phyloP scores from a whole-genome alignment of 139 green algal genomes.

The Volvox reticuliferus region DNA sequence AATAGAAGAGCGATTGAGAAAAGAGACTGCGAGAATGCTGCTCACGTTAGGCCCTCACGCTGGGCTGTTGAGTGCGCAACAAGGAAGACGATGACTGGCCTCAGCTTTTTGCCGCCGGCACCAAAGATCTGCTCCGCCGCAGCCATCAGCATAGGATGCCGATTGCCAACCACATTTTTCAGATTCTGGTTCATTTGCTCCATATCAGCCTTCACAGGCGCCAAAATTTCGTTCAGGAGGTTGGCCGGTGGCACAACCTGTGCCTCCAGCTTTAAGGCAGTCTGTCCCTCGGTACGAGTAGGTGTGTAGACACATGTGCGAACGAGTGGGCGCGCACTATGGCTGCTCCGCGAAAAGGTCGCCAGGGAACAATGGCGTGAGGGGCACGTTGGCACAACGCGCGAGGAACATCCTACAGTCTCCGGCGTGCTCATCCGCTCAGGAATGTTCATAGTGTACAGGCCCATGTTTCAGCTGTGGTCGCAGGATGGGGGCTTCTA shows the following conservation, averaged over 20 bases:
- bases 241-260: slow-evolving; percentile 29
- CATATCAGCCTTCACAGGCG: slow-evolving; percentile 86
- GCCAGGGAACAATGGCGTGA: not conserved
- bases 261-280: slow-evolving; percentile 11
- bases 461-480: not conserved
- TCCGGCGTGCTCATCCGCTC: slow-evolving; percentile 45
- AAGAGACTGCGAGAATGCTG: not conserved
- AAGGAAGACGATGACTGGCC: slow-evolving; percentile 93
- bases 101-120: slow-evolving; percentile 94
- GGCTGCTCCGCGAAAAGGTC: not conserved
- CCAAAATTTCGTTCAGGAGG: slow-evolving; percentile 68
- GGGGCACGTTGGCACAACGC: not conserved
- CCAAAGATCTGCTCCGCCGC: slow-evolving; percentile 99
- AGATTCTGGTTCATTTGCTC: slow-evolving; percentile 88
- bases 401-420: slow-evolving; percentile 18
- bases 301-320: slow-evolving; percentile 31
- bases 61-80: slow-evolving; percentile 86
- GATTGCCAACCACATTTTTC: slow-evolving; percentile 88
- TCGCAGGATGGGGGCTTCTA: not conserved
- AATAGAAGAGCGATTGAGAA: not conserved
- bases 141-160: slow-evolving; percentile 95
- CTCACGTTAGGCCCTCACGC: slow-evolving; percentile 73
- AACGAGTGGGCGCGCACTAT: not conserved
- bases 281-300: slow-evolving; percentile 3
- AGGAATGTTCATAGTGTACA: not conserved